A percentile compares a stretch with the other conserved stretches of the same genome.
phyloP scores from a whole-genome alignment of 805 yeast species.

The Lipomyces chichibuensis region DNA sequence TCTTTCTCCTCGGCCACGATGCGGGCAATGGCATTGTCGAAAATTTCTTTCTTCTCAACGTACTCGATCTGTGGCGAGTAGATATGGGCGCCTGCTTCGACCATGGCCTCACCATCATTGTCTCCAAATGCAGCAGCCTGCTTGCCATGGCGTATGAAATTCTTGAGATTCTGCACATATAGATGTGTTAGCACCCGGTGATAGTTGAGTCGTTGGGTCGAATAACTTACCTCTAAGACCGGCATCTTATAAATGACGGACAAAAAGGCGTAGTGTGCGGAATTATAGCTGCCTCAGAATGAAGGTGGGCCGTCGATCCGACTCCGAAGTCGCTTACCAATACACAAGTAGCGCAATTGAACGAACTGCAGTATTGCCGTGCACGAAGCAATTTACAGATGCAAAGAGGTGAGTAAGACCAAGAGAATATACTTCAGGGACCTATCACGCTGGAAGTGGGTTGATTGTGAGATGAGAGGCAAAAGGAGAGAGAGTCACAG shows the following conservation, averaged over 20 bases:
- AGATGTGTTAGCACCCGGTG: background rate
- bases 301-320: background rate
- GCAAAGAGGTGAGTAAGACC: background rate
- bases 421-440: too few species aligned
- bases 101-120: constrained; percentile 6
- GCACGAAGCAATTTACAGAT: background rate
- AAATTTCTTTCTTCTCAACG: constrained; percentile 40
- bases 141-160: constrained; percentile 66
- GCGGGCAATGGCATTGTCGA: constrained; percentile 46
- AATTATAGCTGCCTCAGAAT: background rate
- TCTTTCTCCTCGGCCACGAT: constrained; percentile 49
- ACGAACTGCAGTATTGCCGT: background rate
- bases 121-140: constrained; percentile 50
- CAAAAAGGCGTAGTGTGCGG: background rate
- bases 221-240: constrained; percentile 21
- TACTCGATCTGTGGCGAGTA: constrained; percentile 9
- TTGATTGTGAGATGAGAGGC: too few species aligned
- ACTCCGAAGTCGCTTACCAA: background rate
- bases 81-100: constrained; percentile 4
- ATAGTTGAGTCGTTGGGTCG: background rate
- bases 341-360: background rate
- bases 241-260: constrained; percentile 13
- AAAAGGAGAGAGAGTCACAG: too few species aligned
- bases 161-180: constrained; percentile 53
- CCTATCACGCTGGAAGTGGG: background rate